Evolutionary conservation across 345 rosid species (phyloP).

Genomic region (Mallotus nudiflorus): DNA sequence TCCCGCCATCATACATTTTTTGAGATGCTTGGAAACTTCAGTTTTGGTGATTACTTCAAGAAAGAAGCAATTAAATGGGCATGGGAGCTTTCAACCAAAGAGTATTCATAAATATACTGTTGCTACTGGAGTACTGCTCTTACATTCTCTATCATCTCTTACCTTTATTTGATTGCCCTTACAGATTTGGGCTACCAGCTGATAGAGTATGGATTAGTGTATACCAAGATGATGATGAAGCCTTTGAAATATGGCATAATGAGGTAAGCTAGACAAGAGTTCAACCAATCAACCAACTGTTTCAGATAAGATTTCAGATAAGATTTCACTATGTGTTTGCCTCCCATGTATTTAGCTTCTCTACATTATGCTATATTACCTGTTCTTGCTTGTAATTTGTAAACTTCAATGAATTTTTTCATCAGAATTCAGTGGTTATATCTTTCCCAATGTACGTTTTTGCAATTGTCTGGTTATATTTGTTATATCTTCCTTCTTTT

Average conservation of each 20-base stretch:
- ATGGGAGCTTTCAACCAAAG: conserved; percentile 89
- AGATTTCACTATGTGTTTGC: conserved; percentile 1
- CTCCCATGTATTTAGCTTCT: not conserved
- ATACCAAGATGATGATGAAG: conserved; percentile 84
- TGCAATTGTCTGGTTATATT: not conserved
- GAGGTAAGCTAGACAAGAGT: conserved; percentile 45
- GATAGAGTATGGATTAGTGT: conserved; percentile 83
- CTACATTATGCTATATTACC: not conserved
- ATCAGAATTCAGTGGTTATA: not conserved
- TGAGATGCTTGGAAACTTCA: conserved; percentile 98
- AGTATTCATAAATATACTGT: conserved; percentile 44
- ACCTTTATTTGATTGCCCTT: conserved; percentile 4
- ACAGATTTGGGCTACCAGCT: conserved; percentile 64
- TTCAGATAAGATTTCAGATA: not conserved
- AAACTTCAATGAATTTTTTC: not conserved
- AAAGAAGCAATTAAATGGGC: conserved; percentile 93
- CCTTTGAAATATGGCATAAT: conserved; percentile 78
- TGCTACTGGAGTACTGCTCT: conserved; percentile 3
- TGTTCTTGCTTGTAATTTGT: not conserved
- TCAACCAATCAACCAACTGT: too few relatives aligned
- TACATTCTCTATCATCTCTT: not conserved
- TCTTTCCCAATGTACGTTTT: not conserved
- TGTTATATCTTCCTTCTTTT: not conserved
- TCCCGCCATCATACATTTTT: conserved; percentile 90
- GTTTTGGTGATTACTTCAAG: conserved; percentile 96